Conservation (phyloP, 495 filamentous ascomycete genomes). For the Podospora anserina region DNA sequence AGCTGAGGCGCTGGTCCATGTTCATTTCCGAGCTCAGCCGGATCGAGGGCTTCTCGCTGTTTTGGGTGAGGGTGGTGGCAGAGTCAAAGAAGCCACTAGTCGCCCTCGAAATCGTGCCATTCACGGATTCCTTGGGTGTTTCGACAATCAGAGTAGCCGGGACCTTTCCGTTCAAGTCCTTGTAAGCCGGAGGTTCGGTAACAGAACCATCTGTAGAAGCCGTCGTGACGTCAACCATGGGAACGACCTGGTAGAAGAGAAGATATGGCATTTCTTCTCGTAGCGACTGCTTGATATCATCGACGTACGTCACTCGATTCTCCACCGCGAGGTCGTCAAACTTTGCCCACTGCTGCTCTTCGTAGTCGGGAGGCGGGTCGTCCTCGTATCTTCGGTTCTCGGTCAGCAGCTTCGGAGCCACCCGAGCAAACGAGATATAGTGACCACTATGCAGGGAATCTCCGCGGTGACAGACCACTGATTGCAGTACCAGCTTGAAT, state of each 20-base stretch:
- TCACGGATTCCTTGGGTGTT: slow-evolving; percentile 6
- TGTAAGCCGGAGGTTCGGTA: slow-evolving; percentile 53
- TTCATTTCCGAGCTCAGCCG: slow-evolving; percentile 43
- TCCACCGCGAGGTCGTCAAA: slow-evolving; percentile 76
- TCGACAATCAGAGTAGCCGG: slow-evolving; percentile 24
- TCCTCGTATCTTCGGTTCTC: slow-evolving; percentile 52
- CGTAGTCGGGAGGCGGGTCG: slow-evolving; percentile 50
- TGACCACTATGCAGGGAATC: slow-evolving; percentile 87
- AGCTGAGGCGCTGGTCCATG: slow-evolving; percentile 30
- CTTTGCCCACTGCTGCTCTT: slow-evolving; percentile 74
- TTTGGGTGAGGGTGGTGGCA: slow-evolving; percentile 25
- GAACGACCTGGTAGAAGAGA: slow-evolving; percentile 90
- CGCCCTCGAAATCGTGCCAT: slow-evolving; percentile 31
- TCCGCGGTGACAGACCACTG: slow-evolving; percentile 86
- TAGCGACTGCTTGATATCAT: slow-evolving; percentile 70
- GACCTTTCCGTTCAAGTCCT: slow-evolving; percentile 36
- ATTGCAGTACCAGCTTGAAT: slow-evolving; percentile 87
- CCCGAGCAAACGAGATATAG: slow-evolving; percentile 79
- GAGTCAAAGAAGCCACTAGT: slow-evolving; percentile 47
- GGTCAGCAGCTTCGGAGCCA: slow-evolving; percentile 53
- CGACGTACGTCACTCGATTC: slow-evolving; percentile 65
- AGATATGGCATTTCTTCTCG: slow-evolving; percentile 89
- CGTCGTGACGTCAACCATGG: slow-evolving; percentile 67
- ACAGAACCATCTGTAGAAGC: slow-evolving; percentile 52
- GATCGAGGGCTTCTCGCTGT: slow-evolving; percentile 30